Conservation (phyloP, 768 basidiomycete genomes). For the Agaricus subrufescens region DNA sequence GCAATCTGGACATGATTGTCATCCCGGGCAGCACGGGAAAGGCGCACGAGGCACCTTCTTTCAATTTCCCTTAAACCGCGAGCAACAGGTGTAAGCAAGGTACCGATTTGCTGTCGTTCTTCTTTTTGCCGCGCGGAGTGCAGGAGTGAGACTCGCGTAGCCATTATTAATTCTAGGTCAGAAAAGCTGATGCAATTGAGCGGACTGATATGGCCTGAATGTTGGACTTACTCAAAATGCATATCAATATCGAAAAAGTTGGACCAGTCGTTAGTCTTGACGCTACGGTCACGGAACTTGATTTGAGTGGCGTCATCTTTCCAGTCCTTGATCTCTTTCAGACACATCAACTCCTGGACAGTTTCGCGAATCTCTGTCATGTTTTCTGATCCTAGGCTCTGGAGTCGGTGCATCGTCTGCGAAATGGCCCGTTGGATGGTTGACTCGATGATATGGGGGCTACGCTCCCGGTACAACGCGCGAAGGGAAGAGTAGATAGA, state of each 20-base stretch:
- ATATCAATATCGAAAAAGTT: slow-evolving; percentile 43
- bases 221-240: slow-evolving; percentile 60
- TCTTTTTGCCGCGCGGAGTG: slow-evolving; percentile 67
- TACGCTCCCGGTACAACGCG: slow-evolving; percentile 77
- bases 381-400: slow-evolving; percentile 69
- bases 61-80: slow-evolving; percentile 54
- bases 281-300: slow-evolving; percentile 25
- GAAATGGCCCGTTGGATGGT: slow-evolving; percentile 47
- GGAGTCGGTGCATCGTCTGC: slow-evolving; percentile 62
- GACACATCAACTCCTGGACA: slow-evolving; percentile 70
- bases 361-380: slow-evolving; percentile 70
- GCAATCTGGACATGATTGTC: slow-evolving; percentile 75
- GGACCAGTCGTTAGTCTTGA: slow-evolving; percentile 31
- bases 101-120: slow-evolving; percentile 74
- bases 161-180: slow-evolving; percentile 71
- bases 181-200: slow-evolving; percentile 49
- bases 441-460: slow-evolving; percentile 39
- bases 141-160: slow-evolving; percentile 79
- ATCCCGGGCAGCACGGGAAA: slow-evolving; percentile 69
- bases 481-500: slow-evolving; percentile 77
- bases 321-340: slow-evolving; percentile 75
- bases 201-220: background rate
- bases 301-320: slow-evolving; percentile 30
- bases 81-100: slow-evolving; percentile 50
- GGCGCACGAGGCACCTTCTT: slow-evolving; percentile 60